Conservation (phyloP, 495 filamentous ascomycete species). For the Echria macrotheca region DNA sequence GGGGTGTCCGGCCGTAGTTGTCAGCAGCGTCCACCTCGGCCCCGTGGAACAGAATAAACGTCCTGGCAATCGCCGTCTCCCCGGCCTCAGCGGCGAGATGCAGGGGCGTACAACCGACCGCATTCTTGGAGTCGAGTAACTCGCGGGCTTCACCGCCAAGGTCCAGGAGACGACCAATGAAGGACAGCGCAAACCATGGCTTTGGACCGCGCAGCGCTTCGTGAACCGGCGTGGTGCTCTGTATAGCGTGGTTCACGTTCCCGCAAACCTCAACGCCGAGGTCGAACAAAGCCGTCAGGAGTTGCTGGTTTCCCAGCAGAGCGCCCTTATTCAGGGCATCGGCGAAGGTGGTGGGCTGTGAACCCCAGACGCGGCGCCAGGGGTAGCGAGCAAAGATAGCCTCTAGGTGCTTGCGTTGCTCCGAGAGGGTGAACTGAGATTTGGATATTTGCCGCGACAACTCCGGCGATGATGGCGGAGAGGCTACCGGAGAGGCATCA, state of each 20-base stretch:
- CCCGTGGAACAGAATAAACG: slow-evolving; percentile 3
- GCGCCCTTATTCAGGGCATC: slow-evolving; percentile 1
- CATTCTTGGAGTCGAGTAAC: slow-evolving; percentile 1
- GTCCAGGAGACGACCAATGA: neutral
- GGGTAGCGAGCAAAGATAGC: neutral
- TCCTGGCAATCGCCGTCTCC: slow-evolving; percentile 5
- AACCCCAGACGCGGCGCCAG: slow-evolving; percentile 8
- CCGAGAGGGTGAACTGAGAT: neutral
- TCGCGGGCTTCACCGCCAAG: neutral
- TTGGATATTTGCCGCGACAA: neutral
- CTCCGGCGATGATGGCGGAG: no score
- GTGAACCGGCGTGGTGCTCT: neutral
- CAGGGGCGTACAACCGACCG: slow-evolving; percentile 6
- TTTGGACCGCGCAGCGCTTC: slow-evolving; percentile 10
- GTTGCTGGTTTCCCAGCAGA: neutral
- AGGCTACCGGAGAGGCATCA: no score
- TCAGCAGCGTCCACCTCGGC: slow-evolving; percentile 1
- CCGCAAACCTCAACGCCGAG: slow-evolving; percentile 5
- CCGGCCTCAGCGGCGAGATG: slow-evolving; percentile 12
- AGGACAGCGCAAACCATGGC: neutral
- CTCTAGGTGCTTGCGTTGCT: neutral
- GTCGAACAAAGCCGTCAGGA: slow-evolving; percentile 3
- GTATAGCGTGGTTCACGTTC: slow-evolving; percentile 4
- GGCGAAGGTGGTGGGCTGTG: neutral
- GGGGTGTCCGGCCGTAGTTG: slow-evolving; percentile 2